These are phyloP conservation scores for Gaeumannomyces sp. DNA, from an alignment of 2,329 filamentous ascomycete genomes.

Conservation along the genomic window DNA sequence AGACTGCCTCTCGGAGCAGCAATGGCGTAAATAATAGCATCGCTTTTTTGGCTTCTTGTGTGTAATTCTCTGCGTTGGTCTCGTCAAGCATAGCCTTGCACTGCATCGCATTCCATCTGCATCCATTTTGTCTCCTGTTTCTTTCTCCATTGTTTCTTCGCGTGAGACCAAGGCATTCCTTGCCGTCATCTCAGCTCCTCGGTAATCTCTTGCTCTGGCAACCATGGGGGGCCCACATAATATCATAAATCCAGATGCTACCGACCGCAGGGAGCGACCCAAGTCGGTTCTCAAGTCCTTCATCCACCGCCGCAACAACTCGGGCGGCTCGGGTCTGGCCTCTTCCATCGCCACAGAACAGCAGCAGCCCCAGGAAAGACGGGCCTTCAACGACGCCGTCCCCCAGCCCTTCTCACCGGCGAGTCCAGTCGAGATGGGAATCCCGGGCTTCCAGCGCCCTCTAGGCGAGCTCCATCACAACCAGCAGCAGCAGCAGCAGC, in stretches of 20 bases:
- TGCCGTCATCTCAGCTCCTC: not conserved
- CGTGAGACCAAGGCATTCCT: not conserved
- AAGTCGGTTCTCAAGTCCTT: slow-evolving; percentile 46
- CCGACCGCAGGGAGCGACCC: slow-evolving; percentile 31
- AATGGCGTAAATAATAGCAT: not conserved
- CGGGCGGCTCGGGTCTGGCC: slow-evolving; percentile 32
- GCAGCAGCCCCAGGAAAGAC: slow-evolving; percentile 13
- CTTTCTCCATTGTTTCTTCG: not conserved
- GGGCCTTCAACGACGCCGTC: slow-evolving; percentile 18
- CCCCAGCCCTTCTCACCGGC: not conserved
- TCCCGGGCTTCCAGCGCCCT: slow-evolving; percentile 31
- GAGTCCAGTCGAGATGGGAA: slow-evolving; percentile 20
- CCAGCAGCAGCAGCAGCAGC: slow-evolving; percentile 38
- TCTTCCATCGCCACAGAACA: slow-evolving; percentile 18
- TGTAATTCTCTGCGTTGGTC: not conserved
- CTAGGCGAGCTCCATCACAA: slow-evolving; percentile 54
- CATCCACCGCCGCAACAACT: slow-evolving; percentile 41
- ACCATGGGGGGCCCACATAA: slow-evolving; percentile 13
- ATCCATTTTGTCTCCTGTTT: not conserved
- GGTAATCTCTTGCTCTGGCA: slow-evolving; percentile 9
- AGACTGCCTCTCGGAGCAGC: not conserved
- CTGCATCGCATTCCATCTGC: not conserved
- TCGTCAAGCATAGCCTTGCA: not conserved
- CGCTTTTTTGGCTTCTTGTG: not conserved
- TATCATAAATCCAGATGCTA: slow-evolving; percentile 4